A percentile compares a stretch with the other conserved stretches of the same genome.
These are phyloP conservation scores for Nephromyces sp. DNA, from an alignment of 169 alveolate genomes.

Conservation along the genomic window DNA sequence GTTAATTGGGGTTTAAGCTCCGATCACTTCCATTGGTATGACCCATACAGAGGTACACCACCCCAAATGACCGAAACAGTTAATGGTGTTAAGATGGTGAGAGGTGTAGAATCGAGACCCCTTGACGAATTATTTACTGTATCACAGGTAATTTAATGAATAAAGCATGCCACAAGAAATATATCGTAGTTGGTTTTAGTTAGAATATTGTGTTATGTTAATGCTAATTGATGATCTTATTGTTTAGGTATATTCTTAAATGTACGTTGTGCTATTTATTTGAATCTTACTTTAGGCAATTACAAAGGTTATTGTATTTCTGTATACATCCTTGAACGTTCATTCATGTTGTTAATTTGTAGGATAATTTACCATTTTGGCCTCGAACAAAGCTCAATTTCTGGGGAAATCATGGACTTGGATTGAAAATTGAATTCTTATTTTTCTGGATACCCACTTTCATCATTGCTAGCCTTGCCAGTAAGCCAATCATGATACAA, in stretches of 20 bases:
- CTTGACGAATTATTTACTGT: slow-evolving; percentile 59
- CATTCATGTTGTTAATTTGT: too few relatives aligned
- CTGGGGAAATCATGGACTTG: slow-evolving; percentile 48
- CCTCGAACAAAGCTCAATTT: slow-evolving; percentile 20
- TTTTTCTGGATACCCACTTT: slow-evolving; percentile 77
- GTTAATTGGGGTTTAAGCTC: slow-evolving; percentile 43
- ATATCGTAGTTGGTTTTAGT: too few relatives aligned
- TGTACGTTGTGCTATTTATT: too few relatives aligned
- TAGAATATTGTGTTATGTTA: too few relatives aligned
- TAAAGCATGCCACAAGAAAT: too few relatives aligned
- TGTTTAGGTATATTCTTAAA: too few relatives aligned
- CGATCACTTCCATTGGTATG: slow-evolving; percentile 64
- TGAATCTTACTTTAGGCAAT: too few relatives aligned
- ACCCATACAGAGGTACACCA: slow-evolving; percentile 59
- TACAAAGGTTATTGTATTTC: too few relatives aligned
- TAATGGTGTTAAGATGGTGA: slow-evolving; percentile 64
- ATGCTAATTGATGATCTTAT: too few relatives aligned
- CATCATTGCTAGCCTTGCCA: slow-evolving; percentile 61
- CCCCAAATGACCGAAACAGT: slow-evolving; percentile 60
- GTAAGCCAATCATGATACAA: not conserved
- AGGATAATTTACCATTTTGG: slow-evolving; percentile 35
- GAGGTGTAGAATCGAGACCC: slow-evolving; percentile 66
- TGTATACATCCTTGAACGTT: too few relatives aligned
- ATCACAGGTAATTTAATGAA: slow-evolving; percentile 29
- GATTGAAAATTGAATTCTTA: slow-evolving; percentile 64